phyloP scores from a whole-genome alignment of 345 rosid genomes.

The Melastoma malabathricum region DNA sequence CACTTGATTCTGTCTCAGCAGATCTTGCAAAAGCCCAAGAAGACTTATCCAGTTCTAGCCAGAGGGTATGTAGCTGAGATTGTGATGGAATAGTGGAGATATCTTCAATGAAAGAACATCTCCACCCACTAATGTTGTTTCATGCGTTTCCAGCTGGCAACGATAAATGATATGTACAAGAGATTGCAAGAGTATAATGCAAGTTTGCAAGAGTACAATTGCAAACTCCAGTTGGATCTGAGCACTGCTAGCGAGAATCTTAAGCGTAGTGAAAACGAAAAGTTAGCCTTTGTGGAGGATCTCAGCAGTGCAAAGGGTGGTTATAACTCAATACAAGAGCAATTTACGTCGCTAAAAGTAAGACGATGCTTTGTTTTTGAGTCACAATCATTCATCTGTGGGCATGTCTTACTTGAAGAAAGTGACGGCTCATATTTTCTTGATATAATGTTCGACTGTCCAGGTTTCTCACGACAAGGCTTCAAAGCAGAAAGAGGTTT shows the following conservation, averaged over 20 bases:
- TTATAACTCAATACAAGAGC: slow-evolving; percentile 62
- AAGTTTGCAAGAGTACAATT: slow-evolving; percentile 84
- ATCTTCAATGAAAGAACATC: not conserved
- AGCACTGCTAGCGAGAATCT: slow-evolving; percentile 64
- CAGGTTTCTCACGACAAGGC: slow-evolving; percentile 72
- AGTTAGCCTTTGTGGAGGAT: slow-evolving; percentile 57
- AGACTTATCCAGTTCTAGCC: slow-evolving; percentile 84
- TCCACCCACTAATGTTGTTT: not conserved
- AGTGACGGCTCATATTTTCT: no score
- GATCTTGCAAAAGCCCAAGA: slow-evolving; percentile 69
- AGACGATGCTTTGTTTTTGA: slow-evolving; percentile 10
- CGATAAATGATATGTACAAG: slow-evolving; percentile 93
- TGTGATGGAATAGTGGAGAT: not conserved
- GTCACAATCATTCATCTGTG: not conserved
- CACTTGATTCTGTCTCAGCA: slow-evolving; percentile 59
- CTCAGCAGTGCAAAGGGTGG: slow-evolving; percentile 69
- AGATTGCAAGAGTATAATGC: slow-evolving; percentile 86
- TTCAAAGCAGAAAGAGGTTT: slow-evolving; percentile 49
- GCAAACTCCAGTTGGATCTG: slow-evolving; percentile 91
- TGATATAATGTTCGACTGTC: no score
- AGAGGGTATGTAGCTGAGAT: slow-evolving; percentile 43
- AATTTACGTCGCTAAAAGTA: slow-evolving; percentile 60
- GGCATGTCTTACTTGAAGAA: no score
- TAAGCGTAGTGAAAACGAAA: slow-evolving; percentile 79
- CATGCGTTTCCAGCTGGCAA: slow-evolving; percentile 44